phyloP scores from a whole-genome alignment of 495 filamentous ascomycete species.

The Aspergillus leporis region DNA sequence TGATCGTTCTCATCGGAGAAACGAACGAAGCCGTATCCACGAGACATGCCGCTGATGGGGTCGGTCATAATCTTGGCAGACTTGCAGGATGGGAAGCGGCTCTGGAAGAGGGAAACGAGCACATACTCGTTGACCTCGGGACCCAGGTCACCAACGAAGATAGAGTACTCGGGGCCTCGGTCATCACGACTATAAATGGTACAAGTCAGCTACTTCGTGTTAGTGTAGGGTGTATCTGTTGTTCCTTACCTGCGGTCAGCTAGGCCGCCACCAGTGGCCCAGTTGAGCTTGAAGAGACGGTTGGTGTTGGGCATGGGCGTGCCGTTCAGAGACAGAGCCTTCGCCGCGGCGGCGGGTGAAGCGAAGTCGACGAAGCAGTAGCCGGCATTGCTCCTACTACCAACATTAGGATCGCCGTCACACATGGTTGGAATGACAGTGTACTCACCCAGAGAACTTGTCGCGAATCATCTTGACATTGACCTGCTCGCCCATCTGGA shows the following conservation, averaged over 20 bases:
- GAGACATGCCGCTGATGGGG: constrained; percentile 94
- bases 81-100: constrained; percentile 94
- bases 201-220: constrained; percentile 18
- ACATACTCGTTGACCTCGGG: constrained; percentile 99
- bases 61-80: constrained; percentile 99
- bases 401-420: constrained; percentile 47
- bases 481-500: constrained; percentile 85
- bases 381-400: constrained; percentile 83
- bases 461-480: constrained; percentile 99
- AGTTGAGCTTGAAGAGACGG: constrained; percentile 98
- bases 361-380: constrained; percentile 99
- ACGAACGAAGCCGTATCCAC: constrained; percentile 96
- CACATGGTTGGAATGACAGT: constrained; percentile 1
- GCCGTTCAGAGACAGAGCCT: constrained; percentile 87
- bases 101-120: constrained; percentile 94
- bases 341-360: constrained; percentile 79
- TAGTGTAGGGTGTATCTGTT: not conserved
- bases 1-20: constrained; percentile 94
- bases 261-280: constrained; percentile 94
- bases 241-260: constrained; percentile 80
- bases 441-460: constrained; percentile 93
- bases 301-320: constrained; percentile 90
- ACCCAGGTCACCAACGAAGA: constrained; percentile 97
- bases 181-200: constrained; percentile 70
- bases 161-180: constrained; percentile 91